These are phyloP conservation scores for Axilococcus clingmanii DNA, from an alignment of 139 green algal genomes.

Conservation along the genomic window DNA sequence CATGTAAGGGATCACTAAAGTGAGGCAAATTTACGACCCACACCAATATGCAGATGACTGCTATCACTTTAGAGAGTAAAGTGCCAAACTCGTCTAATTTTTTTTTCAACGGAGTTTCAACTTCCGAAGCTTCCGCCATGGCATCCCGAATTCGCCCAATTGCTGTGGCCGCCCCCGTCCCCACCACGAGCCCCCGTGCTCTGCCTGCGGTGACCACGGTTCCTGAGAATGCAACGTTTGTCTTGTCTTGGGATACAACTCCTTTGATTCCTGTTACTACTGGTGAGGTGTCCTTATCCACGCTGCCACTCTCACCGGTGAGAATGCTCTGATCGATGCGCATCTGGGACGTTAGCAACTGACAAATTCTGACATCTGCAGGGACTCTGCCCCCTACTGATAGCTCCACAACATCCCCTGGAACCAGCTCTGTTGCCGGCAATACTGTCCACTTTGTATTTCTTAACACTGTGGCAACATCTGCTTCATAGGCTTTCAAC, in stretches of 20 bases:
- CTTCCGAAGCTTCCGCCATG: slow-evolving; percentile 69
- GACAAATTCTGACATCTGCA: slow-evolving; percentile 76
- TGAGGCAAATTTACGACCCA: slow-evolving; percentile 98
- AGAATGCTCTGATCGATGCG: slow-evolving; percentile 89
- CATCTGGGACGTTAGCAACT: slow-evolving; percentile 74
- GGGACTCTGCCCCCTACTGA: slow-evolving; percentile 84
- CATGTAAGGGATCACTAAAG: slow-evolving; percentile 78
- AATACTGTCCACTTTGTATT: slow-evolving; percentile 54
- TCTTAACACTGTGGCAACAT: slow-evolving; percentile 69
- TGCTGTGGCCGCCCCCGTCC: slow-evolving; percentile 89
- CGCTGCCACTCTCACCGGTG: slow-evolving; percentile 78
- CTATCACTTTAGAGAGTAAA: slow-evolving; percentile 81
- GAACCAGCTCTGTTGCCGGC: slow-evolving; percentile 77
- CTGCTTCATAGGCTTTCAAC: slow-evolving; percentile 91
- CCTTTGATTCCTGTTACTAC: slow-evolving; percentile 36
- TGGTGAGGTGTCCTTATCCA: slow-evolving; percentile 60
- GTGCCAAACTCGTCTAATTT: slow-evolving; percentile 95
- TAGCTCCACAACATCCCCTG: slow-evolving; percentile 87
- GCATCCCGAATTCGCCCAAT: slow-evolving; percentile 89
- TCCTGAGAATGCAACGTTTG: slow-evolving; percentile 94
- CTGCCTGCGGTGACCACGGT: slow-evolving; percentile 87
- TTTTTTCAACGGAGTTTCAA: slow-evolving; percentile 96
- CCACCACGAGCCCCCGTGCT: slow-evolving; percentile 64
- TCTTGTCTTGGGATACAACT: slow-evolving; percentile 62
- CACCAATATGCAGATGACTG: slow-evolving; percentile 86